phyloP scores from a whole-genome alignment of 768 basidiomycete genomes.

The Leccinum subgranulosum region DNA sequence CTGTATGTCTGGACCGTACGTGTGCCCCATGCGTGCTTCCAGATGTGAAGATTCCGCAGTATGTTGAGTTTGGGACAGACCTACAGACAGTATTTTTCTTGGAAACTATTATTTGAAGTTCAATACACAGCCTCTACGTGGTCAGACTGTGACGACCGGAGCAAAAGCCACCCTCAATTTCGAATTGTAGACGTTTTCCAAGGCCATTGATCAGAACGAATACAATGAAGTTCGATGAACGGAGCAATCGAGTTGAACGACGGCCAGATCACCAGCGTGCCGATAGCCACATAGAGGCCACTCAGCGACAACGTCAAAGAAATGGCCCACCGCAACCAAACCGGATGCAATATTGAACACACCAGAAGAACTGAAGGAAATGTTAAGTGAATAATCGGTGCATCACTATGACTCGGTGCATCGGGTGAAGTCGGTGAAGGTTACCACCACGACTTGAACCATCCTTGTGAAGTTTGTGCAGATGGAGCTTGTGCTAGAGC shows the following conservation, averaged over 20 bases:
- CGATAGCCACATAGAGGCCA: slow-evolving; percentile 27
- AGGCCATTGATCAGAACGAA: slow-evolving; percentile 28
- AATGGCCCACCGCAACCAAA: slow-evolving; percentile 27
- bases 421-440: neutral
- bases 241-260: slow-evolving; percentile 22
- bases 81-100: too few relatives aligned
- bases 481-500: slow-evolving; percentile 18
- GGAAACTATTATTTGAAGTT: too few relatives aligned
- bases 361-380: slow-evolving; percentile 28
- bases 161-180: slow-evolving; percentile 32
- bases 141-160: too few relatives aligned
- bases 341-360: slow-evolving; percentile 35
- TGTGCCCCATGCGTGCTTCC: too few relatives aligned
- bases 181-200: slow-evolving; percentile 30
- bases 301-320: slow-evolving; percentile 29
- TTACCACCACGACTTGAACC: slow-evolving; percentile 28
- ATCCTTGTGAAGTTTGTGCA: slow-evolving; percentile 20
- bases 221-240: slow-evolving; percentile 24
- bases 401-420: neutral
- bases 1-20: too few relatives aligned
- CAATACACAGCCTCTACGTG: too few relatives aligned
- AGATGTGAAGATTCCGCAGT: too few relatives aligned
- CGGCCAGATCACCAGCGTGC: slow-evolving; percentile 31
- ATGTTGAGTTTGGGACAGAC: too few relatives aligned
- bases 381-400: slow-evolving; percentile 13